Evolutionary conservation across 169 alveolate species (phyloP), one percentile per base, ranked within the genome.

Genomic region (Fabrea salina): DNA sequence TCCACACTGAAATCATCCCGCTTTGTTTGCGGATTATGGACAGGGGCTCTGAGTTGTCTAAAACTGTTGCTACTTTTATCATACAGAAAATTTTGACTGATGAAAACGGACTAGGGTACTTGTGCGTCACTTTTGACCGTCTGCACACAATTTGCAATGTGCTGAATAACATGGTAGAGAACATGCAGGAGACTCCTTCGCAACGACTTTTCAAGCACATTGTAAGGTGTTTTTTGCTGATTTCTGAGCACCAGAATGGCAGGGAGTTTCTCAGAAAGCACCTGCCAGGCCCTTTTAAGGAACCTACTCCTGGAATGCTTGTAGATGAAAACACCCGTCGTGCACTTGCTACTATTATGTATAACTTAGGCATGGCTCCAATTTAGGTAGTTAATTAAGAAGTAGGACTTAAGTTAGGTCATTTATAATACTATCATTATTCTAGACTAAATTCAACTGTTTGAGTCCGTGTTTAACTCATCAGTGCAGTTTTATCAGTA

Each of bases 21-120:
- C 91, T 98, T 35, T 98, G 99, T 75, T 93, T 98, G 58, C 90
- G 99, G 50, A 98, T 98, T 35, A 98, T 98, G 99, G 99, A 98
- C 74, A 97, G 99, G 27, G 99, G 99, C 27, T 92, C 98, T 41
- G 99, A 97, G 77, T 90, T 98, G 25, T 97, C 99, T 27, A 96
- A 95, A 88, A 97, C 99, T 1, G 99, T 96, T 27, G 99, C 99
- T 6, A 98, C 99, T 0, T 98, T 98, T 83, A 98, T 98, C 58
- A 98, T 98, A 22, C 99, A 98, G 89, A 98, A 98, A 93, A 96
- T 98, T 0, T 89, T 98, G 30, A 83, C 96, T 61, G 99, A 98
- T 85, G 99, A 98, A 59, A 80, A 92, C 41, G 99, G 99, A 3
- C 88, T 98, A 53, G 89, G 92, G 56, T 98, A 96, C 84, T 95